Conservation (phyloP, 2,329 filamentous ascomycete genomes). For the Penicillium nordicum region DNA sequence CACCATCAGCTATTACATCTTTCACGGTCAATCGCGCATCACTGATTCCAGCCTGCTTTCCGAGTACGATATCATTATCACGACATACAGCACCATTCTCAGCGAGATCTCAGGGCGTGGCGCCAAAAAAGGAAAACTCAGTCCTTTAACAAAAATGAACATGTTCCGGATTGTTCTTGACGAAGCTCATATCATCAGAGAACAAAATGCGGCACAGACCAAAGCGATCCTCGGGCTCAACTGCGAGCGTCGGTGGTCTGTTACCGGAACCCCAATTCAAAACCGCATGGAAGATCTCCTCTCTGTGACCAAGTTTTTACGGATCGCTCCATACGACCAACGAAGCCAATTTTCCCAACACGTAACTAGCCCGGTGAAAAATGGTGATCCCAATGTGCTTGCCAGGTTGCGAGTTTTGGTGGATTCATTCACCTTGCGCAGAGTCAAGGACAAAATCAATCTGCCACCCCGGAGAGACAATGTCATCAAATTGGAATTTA, state of each 20-base stretch:
- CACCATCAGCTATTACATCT: conserved; percentile 71
- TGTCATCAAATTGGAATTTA: conserved; percentile 72
- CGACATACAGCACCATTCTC: conserved; percentile 84
- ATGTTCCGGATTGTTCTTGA: conserved; percentile 95
- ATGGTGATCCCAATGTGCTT: conserved; percentile 77
- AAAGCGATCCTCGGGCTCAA: conserved; percentile 78
- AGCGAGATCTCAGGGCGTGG: conserved; percentile 68
- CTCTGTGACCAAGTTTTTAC: conserved; percentile 79
- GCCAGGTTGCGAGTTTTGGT: conserved; percentile 80
- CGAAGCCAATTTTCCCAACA: conserved; percentile 70
- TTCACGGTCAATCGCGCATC: conserved; percentile 76
- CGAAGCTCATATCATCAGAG: conserved; percentile 92
- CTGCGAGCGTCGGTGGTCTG: conserved; percentile 84
- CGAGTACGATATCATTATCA: conserved; percentile 79
- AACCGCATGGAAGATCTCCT: conserved; percentile 89
- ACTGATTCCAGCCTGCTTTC: conserved; percentile 66
- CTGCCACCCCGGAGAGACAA: conserved; percentile 71
- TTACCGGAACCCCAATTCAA: conserved; percentile 95
- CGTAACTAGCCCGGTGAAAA: conserved; percentile 83
- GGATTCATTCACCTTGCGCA: conserved; percentile 87
- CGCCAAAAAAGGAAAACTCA: conserved; percentile 53
- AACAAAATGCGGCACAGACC: conserved; percentile 75
- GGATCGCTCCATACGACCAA: conserved; percentile 80
- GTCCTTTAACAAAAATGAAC: conserved; percentile 71
- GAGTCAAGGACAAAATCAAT: conserved; percentile 86